Conservation (phyloP, 73 alveolate species). For the Urostyla sp. region DNA sequence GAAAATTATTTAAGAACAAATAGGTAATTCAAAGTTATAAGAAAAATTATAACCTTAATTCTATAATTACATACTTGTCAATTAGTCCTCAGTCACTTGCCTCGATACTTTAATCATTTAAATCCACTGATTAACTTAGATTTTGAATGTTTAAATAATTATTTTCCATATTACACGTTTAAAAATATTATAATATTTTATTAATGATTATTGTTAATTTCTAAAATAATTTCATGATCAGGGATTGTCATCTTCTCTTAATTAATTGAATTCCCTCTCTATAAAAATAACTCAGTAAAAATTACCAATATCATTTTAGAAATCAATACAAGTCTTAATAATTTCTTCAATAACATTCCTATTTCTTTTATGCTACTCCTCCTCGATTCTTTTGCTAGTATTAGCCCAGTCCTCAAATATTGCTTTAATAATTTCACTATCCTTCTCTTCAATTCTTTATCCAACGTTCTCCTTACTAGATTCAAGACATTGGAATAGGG, state of each 20-base stretch:
- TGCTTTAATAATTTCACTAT: conserved; percentile 51
- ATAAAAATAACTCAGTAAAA: not conserved
- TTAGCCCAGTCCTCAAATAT: conserved; percentile 55
- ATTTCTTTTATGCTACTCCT: conserved; percentile 66
- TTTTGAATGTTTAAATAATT: too few species aligned
- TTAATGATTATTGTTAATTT: too few species aligned
- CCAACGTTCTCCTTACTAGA: conserved; percentile 60
- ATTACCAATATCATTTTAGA: conserved; percentile 49
- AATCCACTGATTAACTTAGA: too few species aligned
- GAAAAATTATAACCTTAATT: too few species aligned
- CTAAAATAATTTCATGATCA: not conserved
- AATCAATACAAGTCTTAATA: conserved; percentile 49
- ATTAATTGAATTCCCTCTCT: conserved; percentile 52
- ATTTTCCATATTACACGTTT: too few species aligned
- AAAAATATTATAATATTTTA: too few species aligned
- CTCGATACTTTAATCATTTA: too few species aligned
- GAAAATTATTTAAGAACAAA: too few species aligned
- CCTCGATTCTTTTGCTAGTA: conserved; percentile 43
- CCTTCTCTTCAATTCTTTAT: conserved; percentile 51
- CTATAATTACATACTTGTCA: too few species aligned
- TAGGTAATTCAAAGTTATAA: too few species aligned
- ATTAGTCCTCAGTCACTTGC: too few species aligned
- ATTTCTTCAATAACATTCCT: conserved; percentile 69
- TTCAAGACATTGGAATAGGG: conserved; percentile 49
- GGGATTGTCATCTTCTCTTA: conserved; percentile 57